These are phyloP conservation scores for Clarireedia hainanense DNA, from an alignment of 2,329 filamentous ascomycete genomes.

Conservation along the genomic window DNA sequence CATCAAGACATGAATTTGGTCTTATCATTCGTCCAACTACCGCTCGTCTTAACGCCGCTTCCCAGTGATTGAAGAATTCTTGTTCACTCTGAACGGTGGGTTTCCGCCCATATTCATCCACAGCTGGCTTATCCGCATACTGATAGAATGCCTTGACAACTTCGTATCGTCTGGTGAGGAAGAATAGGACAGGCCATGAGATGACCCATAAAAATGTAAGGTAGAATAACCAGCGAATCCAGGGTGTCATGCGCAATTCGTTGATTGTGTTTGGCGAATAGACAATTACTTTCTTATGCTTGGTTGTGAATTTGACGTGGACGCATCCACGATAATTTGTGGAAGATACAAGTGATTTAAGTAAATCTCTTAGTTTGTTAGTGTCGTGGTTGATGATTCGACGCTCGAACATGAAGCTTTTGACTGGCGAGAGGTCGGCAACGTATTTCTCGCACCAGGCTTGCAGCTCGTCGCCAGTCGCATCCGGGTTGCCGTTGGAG, in stretches of 20 bases:
- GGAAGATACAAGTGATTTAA: slow-evolving; percentile 28
- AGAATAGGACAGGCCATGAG: slow-evolving; percentile 61
- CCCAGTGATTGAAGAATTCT: slow-evolving; percentile 58
- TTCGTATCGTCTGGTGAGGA: slow-evolving; percentile 59
- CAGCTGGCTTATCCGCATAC: slow-evolving; percentile 17
- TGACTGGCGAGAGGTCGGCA: slow-evolving; percentile 47
- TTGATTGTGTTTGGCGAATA: slow-evolving; percentile 58
- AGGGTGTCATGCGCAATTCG: slow-evolving; percentile 53
- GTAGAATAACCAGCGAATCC: slow-evolving; percentile 58
- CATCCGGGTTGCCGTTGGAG: slow-evolving; percentile 15
- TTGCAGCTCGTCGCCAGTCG: slow-evolving; percentile 8
- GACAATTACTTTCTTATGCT: slow-evolving; percentile 49
- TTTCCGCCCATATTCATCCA: slow-evolving; percentile 8
- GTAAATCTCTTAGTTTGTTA: slow-evolving; percentile 36
- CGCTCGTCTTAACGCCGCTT: slow-evolving; percentile 48
- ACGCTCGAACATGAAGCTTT: slow-evolving; percentile 45
- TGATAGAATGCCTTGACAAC: slow-evolving; percentile 49
- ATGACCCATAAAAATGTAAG: slow-evolving; percentile 62
- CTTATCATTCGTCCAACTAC: slow-evolving; percentile 42
- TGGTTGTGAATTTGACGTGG: slow-evolving; percentile 49
- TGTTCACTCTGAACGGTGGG: slow-evolving; percentile 33
- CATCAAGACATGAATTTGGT: slow-evolving; percentile 46
- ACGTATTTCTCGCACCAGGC: slow-evolving; percentile 63
- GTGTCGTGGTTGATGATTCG: slow-evolving; percentile 54
- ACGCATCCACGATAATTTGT: slow-evolving; percentile 62